Conservation (phyloP, 75 land plant genomes). For the Pinus albicaulis region DNA sequence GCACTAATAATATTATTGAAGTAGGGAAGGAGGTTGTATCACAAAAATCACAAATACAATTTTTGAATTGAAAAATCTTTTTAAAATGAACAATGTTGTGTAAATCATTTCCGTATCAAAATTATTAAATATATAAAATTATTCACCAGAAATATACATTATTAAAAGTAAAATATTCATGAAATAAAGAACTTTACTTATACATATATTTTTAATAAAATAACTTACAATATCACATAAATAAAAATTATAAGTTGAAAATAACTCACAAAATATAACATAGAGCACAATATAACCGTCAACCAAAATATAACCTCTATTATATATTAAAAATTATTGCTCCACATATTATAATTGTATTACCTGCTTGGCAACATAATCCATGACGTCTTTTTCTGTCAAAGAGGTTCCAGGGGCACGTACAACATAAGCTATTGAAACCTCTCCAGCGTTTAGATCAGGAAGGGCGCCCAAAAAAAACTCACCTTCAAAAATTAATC, state of each 20-base stretch:
- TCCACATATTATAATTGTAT: background rate
- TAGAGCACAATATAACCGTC: background rate
- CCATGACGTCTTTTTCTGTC: constrained; percentile 46
- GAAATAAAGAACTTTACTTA: background rate
- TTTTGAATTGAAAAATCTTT: too few species aligned
- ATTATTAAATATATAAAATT: too few species aligned
- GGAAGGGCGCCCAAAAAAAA: constrained; percentile 33
- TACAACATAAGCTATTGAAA: constrained; percentile 85
- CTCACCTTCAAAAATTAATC: background rate
- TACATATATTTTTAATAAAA: background rate
- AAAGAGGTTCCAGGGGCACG: constrained; percentile 43
- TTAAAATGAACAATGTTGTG: too few species aligned
- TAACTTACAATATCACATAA: too few species aligned
- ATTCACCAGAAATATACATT: too few species aligned
- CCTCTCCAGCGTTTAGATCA: constrained; percentile 82
- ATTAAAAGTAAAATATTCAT: background rate
- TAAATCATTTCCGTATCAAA: too few species aligned
- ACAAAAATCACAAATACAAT: too few species aligned
- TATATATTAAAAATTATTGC: background rate
- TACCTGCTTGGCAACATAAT: constrained; percentile 82
- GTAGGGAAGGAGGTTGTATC: too few species aligned
- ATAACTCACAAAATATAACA: background rate
- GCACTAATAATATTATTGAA: background rate
- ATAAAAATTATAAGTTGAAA: background rate
- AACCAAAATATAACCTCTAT: too few species aligned